A percentile compares a stretch with the other conserved stretches of the same genome.
These are phyloP conservation scores for Sarocladium kiliense DNA, from an alignment of 2,329 filamentous ascomycete genomes.

Conservation along the genomic window DNA sequence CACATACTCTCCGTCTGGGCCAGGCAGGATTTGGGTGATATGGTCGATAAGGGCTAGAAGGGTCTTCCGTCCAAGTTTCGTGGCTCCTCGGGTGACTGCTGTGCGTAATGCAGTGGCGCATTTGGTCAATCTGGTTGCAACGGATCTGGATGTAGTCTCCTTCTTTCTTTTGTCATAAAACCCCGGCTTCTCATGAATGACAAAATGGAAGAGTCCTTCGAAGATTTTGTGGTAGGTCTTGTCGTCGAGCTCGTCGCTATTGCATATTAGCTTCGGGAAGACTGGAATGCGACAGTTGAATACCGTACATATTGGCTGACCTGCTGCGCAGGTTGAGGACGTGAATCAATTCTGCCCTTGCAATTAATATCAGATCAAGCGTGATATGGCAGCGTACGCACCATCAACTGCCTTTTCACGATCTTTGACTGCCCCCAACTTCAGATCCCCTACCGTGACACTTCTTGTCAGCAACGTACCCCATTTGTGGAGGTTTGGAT, in stretches of 20 bases:
- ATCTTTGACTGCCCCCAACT: constrained; percentile 28
- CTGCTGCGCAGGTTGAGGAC: constrained; percentile 25
- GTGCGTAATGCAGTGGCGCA: constrained; percentile 69
- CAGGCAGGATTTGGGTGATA: constrained; percentile 68
- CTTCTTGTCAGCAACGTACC: neutral
- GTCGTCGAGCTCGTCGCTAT: constrained; percentile 53
- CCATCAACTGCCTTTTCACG: constrained; percentile 37
- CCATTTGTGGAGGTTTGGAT: constrained; percentile 9
- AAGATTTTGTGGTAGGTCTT: constrained; percentile 78
- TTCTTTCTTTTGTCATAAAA: constrained; percentile 53
- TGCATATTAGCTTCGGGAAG: constrained; percentile 12
- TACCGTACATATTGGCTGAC: constrained; percentile 29
- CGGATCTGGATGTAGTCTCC: constrained; percentile 37
- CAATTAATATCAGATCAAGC: neutral
- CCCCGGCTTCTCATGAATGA: constrained; percentile 59
- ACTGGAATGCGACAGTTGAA: neutral
- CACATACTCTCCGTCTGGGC: constrained; percentile 56
- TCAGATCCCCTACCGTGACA: constrained; percentile 25
- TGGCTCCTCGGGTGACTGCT: constrained; percentile 63
- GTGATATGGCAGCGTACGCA: constrained; percentile 17
- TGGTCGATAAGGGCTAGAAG: constrained; percentile 76
- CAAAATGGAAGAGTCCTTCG: constrained; percentile 71
- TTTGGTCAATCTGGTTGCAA: constrained; percentile 55
- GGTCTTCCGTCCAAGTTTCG: constrained; percentile 68
- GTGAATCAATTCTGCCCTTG: neutral